A percentile compares a stretch with the other conserved stretches of the same genome.
Conservation (phyloP, 352 stramenopile species). For the Globisporangium paddicum region DNA sequence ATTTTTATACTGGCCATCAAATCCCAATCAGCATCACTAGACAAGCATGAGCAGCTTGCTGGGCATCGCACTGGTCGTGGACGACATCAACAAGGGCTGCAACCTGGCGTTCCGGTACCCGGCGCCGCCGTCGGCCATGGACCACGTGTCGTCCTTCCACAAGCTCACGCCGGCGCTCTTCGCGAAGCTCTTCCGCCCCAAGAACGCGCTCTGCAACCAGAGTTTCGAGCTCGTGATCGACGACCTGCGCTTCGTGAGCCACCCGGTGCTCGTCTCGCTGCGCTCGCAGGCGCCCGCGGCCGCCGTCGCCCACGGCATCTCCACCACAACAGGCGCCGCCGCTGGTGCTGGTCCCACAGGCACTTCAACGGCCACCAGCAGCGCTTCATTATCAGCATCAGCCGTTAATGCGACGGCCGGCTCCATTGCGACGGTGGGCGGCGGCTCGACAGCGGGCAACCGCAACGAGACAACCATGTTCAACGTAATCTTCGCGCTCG, state of each 20-base stretch:
- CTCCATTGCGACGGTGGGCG: not conserved
- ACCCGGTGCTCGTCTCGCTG: conserved; percentile 71
- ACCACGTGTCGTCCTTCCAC: conserved; percentile 24
- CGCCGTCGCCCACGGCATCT: not conserved
- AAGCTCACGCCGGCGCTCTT: conserved; percentile 30
- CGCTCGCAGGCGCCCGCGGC: conserved; percentile 15
- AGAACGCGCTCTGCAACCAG: conserved; percentile 84
- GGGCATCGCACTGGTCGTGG: conserved; percentile 78
- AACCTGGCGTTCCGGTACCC: conserved; percentile 86
- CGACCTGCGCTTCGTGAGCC: conserved; percentile 81
- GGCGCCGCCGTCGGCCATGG: conserved; percentile 29
- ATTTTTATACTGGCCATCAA: no score
- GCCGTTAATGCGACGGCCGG: not conserved
- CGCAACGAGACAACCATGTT: conserved; percentile 84
- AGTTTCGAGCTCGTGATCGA: conserved; percentile 88
- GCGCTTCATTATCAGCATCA: not conserved
- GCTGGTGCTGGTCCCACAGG: not conserved
- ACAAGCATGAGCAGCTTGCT: conserved; percentile 35
- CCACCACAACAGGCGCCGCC: not conserved
- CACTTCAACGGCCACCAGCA: not conserved
- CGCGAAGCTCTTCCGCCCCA: conserved; percentile 85
- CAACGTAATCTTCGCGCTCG: conserved; percentile 83
- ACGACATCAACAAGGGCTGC: conserved; percentile 87
- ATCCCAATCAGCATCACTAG: no score
- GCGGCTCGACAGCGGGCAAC: conserved; percentile 10